These are phyloP conservation scores for Rubus parviflorus DNA, from an alignment of 306 rosid genomes.

Conservation along the genomic window DNA sequence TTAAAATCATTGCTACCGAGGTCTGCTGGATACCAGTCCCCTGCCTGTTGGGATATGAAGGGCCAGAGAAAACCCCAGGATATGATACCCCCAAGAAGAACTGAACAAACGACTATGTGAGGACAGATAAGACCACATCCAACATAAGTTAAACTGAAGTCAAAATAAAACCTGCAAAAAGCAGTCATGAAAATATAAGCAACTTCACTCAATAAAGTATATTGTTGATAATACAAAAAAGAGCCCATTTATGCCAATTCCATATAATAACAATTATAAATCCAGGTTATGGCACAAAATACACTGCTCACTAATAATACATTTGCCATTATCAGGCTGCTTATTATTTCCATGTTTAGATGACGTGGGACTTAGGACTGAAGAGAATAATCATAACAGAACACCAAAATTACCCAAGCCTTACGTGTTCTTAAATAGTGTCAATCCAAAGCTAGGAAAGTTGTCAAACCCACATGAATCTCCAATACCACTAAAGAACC, in stretches of 20 bases:
- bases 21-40: conserved; percentile 89
- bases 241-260: not conserved
- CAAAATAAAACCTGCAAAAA: conserved; percentile 77
- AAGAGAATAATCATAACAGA: conserved; percentile 18
- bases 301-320: too few species aligned
- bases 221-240: not conserved
- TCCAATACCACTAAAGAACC: conserved; percentile 85
- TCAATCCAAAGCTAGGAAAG: conserved; percentile 81
- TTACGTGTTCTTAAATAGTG: conserved; percentile 77
- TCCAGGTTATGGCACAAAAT: not conserved
- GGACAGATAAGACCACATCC: conserved; percentile 97
- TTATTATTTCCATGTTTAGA: not conserved
- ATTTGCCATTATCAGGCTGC: not conserved
- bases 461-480: conserved; percentile 81
- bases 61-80: conserved; percentile 98
- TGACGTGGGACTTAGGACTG: conserved; percentile 5
- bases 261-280: not conserved
- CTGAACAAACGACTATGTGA: conserved; percentile 84
- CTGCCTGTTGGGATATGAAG: conserved; percentile 63
- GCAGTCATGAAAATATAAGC: conserved; percentile 20
- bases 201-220: not conserved
- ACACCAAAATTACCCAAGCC: conserved; percentile 25
- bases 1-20: conserved; percentile 78
- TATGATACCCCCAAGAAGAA: conserved; percentile 82
- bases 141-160: conserved; percentile 92